Evolutionary conservation across 2,329 filamentous ascomycete genomes (phyloP).

Genomic region (Apiospora sp.): DNA sequence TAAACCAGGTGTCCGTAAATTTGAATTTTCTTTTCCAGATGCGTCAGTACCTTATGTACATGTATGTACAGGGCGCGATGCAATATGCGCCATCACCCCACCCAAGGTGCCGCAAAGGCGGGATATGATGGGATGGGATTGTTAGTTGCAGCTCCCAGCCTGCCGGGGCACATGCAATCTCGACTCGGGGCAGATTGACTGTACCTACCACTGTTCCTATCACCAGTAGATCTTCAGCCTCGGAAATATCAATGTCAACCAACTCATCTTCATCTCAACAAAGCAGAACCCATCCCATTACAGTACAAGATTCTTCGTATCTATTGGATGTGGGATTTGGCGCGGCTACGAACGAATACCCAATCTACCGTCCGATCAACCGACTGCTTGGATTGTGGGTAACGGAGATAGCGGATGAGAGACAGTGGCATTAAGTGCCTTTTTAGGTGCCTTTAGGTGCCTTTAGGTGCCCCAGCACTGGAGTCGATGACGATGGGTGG

Average conservation of each 20-base stretch:
- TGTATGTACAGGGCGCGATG: background rate
- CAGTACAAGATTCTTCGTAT: background rate
- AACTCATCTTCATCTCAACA: background rate
- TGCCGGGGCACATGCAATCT: background rate
- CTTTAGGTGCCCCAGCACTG: slow-evolving; percentile 8
- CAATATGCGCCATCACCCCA: background rate
- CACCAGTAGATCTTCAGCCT: background rate
- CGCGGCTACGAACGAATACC: too few relatives aligned
- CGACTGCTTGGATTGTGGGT: background rate
- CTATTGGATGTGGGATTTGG: background rate
- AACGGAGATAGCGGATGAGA: slow-evolving; percentile 1
- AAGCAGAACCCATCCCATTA: background rate
- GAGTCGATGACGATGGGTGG: slow-evolving; percentile 3
- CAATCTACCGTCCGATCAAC: background rate
- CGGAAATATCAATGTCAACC: background rate
- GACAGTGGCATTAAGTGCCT: background rate
- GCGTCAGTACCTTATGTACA: background rate
- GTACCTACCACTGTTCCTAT: background rate
- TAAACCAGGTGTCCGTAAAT: background rate
- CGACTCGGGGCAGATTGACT: background rate
- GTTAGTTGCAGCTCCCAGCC: background rate
- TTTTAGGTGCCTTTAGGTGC: background rate
- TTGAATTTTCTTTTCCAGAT: background rate
- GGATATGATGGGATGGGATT: background rate
- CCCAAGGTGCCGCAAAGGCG: background rate